These are phyloP conservation scores for Gossypium lobatum DNA, from an alignment of 441 rosid genomes.

Conservation along the genomic window DNA sequence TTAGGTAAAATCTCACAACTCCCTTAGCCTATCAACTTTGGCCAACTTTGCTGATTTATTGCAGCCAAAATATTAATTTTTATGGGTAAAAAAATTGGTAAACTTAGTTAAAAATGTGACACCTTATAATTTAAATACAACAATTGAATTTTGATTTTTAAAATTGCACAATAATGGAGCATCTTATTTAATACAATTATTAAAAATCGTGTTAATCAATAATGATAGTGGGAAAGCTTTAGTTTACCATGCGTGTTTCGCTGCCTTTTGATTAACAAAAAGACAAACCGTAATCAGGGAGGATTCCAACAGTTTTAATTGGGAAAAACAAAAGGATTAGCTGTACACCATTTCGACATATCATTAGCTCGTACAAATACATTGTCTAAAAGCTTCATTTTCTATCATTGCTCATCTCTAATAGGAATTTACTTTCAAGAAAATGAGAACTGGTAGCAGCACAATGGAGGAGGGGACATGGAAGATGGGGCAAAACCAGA, in stretches of 20 bases:
- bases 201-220: background rate
- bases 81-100: no score
- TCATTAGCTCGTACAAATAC: background rate
- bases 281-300: background rate
- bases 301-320: background rate
- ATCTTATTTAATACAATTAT: background rate
- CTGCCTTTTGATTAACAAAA: background rate
- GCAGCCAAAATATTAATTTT: background rate
- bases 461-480: slow-evolving; percentile 9
- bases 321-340: slow-evolving; percentile 17
- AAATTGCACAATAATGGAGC: background rate
- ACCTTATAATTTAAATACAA: no score
- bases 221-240: background rate
- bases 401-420: background rate
- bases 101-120: no score
- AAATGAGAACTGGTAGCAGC: background rate
- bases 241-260: background rate
- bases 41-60: slow-evolving; percentile 8
- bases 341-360: slow-evolving; percentile 23
- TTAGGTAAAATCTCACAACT: slow-evolving; percentile 27
- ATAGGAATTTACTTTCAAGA: background rate
- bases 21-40: background rate
- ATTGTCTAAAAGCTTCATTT: background rate
- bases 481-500: slow-evolving; percentile 9
- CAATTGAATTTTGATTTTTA: no score